phyloP scores from a whole-genome alignment of 495 filamentous ascomycete species.

The Platismatia glauca region DNA sequence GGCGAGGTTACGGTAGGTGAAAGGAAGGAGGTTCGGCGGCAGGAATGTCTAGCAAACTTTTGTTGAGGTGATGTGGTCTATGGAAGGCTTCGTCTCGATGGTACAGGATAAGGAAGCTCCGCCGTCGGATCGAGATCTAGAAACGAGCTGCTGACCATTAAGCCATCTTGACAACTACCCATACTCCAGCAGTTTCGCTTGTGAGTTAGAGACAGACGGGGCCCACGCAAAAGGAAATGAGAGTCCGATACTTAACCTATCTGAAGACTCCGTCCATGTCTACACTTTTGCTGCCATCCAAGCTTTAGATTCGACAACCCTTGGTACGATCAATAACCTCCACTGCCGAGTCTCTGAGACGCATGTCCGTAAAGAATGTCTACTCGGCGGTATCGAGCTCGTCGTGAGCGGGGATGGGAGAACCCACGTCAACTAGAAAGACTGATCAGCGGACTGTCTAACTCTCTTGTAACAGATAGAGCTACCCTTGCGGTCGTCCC shows the following conservation, averaged over 20 bases:
- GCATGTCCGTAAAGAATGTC: slow-evolving; percentile 1
- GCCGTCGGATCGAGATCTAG: slow-evolving; percentile 14
- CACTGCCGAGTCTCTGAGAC: not conserved
- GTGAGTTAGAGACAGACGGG: slow-evolving; percentile 1
- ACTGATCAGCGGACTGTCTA: slow-evolving; percentile 18
- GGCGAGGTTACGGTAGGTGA: slow-evolving; percentile 11
- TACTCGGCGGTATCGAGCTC: slow-evolving; percentile 97
- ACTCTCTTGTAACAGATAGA: not conserved
- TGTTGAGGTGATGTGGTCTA: slow-evolving; percentile 16
- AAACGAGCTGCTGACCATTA: slow-evolving; percentile 16
- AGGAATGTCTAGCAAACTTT: slow-evolving; percentile 6
- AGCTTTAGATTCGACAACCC: not conserved
- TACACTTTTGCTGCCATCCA: not conserved
- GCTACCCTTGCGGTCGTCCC: slow-evolving; percentile 80
- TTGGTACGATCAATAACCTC: not conserved
- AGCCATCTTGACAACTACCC: slow-evolving; percentile 5
- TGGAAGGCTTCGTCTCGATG: slow-evolving; percentile 16
- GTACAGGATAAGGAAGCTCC: slow-evolving; percentile 16
- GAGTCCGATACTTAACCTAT: slow-evolving; percentile 13
- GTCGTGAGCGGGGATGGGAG: slow-evolving; percentile 79
- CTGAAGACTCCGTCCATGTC: not conserved
- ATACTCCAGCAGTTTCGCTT: slow-evolving; percentile 8
- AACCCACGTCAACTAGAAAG: slow-evolving; percentile 49
- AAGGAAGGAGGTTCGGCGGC: slow-evolving; percentile 9
- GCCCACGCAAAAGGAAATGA: slow-evolving; percentile 7